Evolutionary conservation across 148 eudicot genomes (phyloP).

Genomic region (Dianthus caryophyllus): DNA sequence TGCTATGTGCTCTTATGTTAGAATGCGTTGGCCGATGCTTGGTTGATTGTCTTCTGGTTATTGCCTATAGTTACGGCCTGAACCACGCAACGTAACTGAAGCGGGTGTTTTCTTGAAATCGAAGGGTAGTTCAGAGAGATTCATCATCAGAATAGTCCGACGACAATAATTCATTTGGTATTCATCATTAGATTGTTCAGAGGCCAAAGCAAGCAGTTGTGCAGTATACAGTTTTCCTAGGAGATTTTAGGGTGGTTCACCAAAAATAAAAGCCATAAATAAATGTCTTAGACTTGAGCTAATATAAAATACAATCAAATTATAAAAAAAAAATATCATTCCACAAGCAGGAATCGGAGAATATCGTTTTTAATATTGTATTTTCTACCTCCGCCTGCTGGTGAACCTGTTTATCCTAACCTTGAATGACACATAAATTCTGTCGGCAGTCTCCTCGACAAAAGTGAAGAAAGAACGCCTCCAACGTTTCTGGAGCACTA

Average conservation of each 20-base stretch:
- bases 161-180: constrained; percentile 11
- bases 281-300: constrained; percentile 17
- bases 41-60: neutral
- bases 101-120: constrained; percentile 4
- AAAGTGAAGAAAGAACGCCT: constrained; percentile 17
- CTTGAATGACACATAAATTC: neutral
- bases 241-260: constrained; percentile 15
- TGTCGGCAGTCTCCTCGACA: constrained; percentile 11
- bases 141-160: constrained; percentile 6
- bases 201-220: constrained; percentile 7
- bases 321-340: constrained; percentile 7
- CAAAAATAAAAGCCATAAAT: constrained; percentile 10
- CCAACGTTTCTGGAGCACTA: constrained; percentile 20
- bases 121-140: constrained; percentile 8
- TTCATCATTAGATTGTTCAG: too few relatives aligned
- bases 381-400: neutral
- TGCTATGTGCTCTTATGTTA: neutral
- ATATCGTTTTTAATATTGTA: neutral
- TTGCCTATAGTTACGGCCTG: neutral
- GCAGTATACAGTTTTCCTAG: constrained; percentile 20
- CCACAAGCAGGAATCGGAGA: too few relatives aligned
- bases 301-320: neutral
- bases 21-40: too few relatives aligned
- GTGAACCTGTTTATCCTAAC: neutral
- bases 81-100: constrained; percentile 1